A percentile compares a stretch with the other conserved stretches of the same genome.
Evolutionary conservation across 2,329 filamentous ascomycete genomes (phyloP).

Genomic region (Cordyceps militaris): DNA sequence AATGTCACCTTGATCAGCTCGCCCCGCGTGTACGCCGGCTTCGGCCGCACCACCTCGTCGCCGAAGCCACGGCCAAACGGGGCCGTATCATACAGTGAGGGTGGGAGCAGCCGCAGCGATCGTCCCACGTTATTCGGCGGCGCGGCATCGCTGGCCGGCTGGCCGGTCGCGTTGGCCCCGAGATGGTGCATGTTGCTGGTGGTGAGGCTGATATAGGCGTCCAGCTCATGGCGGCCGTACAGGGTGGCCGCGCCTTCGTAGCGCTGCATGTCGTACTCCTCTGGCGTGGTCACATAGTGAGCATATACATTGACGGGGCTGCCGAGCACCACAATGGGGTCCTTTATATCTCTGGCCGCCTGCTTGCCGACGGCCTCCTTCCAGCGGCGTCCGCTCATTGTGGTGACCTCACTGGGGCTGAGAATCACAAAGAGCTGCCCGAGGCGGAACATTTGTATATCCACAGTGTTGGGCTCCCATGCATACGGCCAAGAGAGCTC

Average conservation of each 20-base stretch:
- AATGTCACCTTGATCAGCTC: constrained; percentile 61
- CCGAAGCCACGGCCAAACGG: constrained; percentile 65
- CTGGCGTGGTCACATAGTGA: constrained; percentile 70
- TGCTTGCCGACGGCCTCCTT: constrained; percentile 56
- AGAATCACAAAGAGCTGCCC: constrained; percentile 80
- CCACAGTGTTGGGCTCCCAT: constrained; percentile 88
- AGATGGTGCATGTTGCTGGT: constrained; percentile 48
- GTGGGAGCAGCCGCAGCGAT: constrained; percentile 71
- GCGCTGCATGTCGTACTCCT: constrained; percentile 77
- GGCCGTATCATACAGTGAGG: constrained; percentile 65
- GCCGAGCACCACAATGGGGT: constrained; percentile 71
- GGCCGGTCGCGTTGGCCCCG: constrained; percentile 28
- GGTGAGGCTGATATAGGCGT: constrained; percentile 82
- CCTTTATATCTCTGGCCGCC: constrained; percentile 41
- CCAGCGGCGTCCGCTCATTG: constrained; percentile 89
- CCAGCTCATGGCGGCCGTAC: constrained; percentile 73
- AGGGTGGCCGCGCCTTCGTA: constrained; percentile 95
- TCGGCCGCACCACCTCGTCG: constrained; percentile 49
- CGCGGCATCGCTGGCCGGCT: constrained; percentile 45
- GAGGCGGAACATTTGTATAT: constrained; percentile 76
- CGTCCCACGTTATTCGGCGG: constrained; percentile 72
- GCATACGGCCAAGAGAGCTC: constrained; percentile 69
- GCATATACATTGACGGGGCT: constrained; percentile 87
- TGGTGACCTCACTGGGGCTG: constrained; percentile 80
- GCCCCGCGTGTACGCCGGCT: constrained; percentile 51